Base-by-base conservation (phyloP, 352 stramenopile genomes). In the Phytophthora sp. region DNA sequence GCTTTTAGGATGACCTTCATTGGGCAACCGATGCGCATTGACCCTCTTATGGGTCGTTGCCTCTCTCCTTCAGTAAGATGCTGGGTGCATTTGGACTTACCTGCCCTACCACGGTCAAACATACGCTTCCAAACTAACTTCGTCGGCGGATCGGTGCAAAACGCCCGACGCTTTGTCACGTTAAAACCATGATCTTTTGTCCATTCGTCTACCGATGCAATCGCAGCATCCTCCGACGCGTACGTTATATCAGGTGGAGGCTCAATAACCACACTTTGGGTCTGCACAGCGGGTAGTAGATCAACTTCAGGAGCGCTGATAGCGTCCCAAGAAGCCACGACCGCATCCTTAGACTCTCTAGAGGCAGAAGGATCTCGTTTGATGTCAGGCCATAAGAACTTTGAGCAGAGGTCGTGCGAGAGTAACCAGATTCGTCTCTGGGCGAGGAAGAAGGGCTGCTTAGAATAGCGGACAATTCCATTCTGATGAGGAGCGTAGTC, bases 151-250 rank as follows among this genome's bases (percentile, higher is more conserved):
- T 38, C 21, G 5, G 28, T 61, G 17, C 31, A 41, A 5, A 62
- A 58, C 10, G 35, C 35, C 2, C 63, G 41, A 0, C 50, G 54
- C 18, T 62, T 66, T 0, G 55, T 66, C 12, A 66, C 7, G 9
- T 67, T 67, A 18, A 62, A 67, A 3, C 38, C 28, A 30, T 66
- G 61, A 17, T 28, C 35, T n/a, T 44, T 58, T 0, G 35, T 63
- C 61, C 62, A 70, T 1, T 3, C 3, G 9, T 61, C 48, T 6
- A 66, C 4, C 12, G 27, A 54, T 18, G 54, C 30, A 37, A 64
- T 38, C 1, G 30, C 31, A 20, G 12, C 32, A 9, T 50, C 28
- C 37, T 64, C 37, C 0, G 45, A 38, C 5, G 28, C 6, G 17
- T 58, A 61, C 1, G 20, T 26, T 2, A 20, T 2, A 31, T 38